Evolutionary conservation across 768 basidiomycete species (phyloP).

Genomic region (Leccinum incarnatum): DNA sequence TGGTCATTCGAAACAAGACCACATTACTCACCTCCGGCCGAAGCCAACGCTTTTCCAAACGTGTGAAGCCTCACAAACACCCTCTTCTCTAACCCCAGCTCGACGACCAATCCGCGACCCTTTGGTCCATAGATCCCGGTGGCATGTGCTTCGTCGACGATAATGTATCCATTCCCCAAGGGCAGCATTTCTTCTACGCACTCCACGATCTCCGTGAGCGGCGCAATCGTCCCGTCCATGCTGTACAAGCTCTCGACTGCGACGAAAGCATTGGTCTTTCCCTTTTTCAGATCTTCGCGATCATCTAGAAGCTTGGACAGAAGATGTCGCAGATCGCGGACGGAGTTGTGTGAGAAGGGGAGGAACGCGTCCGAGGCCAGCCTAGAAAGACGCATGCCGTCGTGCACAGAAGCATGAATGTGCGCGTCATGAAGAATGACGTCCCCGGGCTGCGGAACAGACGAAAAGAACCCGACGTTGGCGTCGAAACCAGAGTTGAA

Average conservation of each 20-base stretch:
- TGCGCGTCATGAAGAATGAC: conserved; percentile 80
- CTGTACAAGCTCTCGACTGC: conserved; percentile 89
- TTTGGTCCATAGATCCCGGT: conserved; percentile 84
- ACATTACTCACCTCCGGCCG: conserved; percentile 69
- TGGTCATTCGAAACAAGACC: background rate
- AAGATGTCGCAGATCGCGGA: conserved; percentile 44
- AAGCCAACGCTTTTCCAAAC: conserved; percentile 89
- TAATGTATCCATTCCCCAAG: conserved; percentile 59
- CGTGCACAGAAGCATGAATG: conserved; percentile 89
- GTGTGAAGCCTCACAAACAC: conserved; percentile 83
- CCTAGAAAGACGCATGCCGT: conserved; percentile 75
- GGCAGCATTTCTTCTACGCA: conserved; percentile 62
- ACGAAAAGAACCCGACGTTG: conserved; percentile 83
- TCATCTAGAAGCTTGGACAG: conserved; percentile 42
- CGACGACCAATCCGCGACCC: conserved; percentile 71
- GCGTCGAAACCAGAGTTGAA: conserved; percentile 96
- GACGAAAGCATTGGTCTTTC: conserved; percentile 60
- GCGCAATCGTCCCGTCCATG: conserved; percentile 94
- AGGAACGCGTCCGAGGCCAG: conserved; percentile 35
- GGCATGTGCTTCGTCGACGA: conserved; percentile 93
- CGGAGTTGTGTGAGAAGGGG: conserved; percentile 73
- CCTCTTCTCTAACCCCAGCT: conserved; percentile 65
- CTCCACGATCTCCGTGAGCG: conserved; percentile 63
- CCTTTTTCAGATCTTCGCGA: conserved; percentile 36
- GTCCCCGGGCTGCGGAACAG: conserved; percentile 75